These are phyloP conservation scores for Cystobasidium slooffiae DNA, from an alignment of 1,284 basidiomycete species.

Conservation along the genomic window DNA sequence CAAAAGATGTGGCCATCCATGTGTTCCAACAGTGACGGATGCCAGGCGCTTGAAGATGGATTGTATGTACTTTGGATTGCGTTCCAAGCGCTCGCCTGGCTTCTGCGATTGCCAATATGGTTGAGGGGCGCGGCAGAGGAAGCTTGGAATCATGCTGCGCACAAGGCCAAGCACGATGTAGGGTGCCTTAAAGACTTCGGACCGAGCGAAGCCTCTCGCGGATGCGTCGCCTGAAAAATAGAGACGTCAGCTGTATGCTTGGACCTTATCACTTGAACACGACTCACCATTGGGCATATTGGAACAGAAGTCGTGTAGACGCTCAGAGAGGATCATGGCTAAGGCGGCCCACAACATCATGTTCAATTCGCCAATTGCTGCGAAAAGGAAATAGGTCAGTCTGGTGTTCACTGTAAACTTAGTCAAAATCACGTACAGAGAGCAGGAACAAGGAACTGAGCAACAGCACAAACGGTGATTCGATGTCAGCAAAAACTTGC, in stretches of 20 bases:
- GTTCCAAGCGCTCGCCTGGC: conserved; percentile 35
- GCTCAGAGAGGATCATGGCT: conserved; percentile 47
- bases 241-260: not conserved
- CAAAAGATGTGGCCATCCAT: conserved; percentile 45
- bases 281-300: conserved; percentile 36
- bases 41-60: conserved; percentile 43
- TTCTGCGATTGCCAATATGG: conserved; percentile 48
- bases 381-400: conserved; percentile 12
- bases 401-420: conserved; percentile 45
- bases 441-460: conserved; percentile 36
- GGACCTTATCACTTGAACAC: not conserved
- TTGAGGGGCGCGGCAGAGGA: conserved; percentile 48
- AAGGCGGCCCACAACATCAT: conserved; percentile 48
- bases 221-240: conserved; percentile 46
- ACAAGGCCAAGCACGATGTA: conserved; percentile 51
- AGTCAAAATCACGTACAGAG: not conserved
- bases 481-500: not conserved
- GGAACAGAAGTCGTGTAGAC: conserved; percentile 49
- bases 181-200: conserved; percentile 51
- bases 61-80: conserved; percentile 36
- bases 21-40: conserved; percentile 45
- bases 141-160: conserved; percentile 47
- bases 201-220: conserved; percentile 48
- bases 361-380: conserved; percentile 47
- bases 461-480: not conserved